Evolutionary conservation across 306 rosid genomes (phyloP).

Genomic region (Echinosophora koreensis): DNA sequence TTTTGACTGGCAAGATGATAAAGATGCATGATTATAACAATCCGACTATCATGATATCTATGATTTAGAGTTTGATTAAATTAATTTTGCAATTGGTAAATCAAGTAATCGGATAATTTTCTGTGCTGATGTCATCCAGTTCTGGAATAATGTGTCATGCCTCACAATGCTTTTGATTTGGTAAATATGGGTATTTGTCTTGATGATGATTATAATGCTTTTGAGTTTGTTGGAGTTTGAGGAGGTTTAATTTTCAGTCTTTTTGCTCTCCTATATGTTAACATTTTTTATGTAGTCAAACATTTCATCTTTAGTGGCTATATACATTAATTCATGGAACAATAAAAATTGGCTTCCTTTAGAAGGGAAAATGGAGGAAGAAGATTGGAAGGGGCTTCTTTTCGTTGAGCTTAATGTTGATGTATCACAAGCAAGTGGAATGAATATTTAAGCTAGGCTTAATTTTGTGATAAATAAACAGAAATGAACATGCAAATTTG

Average conservation of each 20-base stretch:
- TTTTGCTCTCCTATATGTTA: not conserved
- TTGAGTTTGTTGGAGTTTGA: not conserved
- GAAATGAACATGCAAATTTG: not conserved
- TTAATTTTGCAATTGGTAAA: not conserved
- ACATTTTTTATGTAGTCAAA: not conserved
- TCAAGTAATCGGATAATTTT: slow-evolving; percentile 2
- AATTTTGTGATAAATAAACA: not conserved
- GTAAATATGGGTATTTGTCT: not conserved
- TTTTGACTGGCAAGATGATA: not conserved
- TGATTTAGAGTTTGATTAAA: not conserved
- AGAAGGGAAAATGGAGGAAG: not conserved
- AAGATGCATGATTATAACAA: not conserved
- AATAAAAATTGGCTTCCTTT: slow-evolving; percentile 8
- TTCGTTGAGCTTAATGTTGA: slow-evolving; percentile 18
- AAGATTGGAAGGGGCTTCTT: slow-evolving; percentile 2
- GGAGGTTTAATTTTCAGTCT: not conserved
- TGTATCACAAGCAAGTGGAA: not conserved
- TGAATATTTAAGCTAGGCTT: slow-evolving; percentile 7
- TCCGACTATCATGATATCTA: not conserved
- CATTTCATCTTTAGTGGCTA: not conserved
- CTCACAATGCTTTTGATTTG: no score
- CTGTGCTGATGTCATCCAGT: not conserved
- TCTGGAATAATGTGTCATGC: not conserved
- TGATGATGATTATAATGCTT: not conserved
- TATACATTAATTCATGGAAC: slow-evolving; percentile 1